Conservation (phyloP, 2,329 filamentous ascomycete genomes). For the Myriosclerotinia scirpicola region DNA sequence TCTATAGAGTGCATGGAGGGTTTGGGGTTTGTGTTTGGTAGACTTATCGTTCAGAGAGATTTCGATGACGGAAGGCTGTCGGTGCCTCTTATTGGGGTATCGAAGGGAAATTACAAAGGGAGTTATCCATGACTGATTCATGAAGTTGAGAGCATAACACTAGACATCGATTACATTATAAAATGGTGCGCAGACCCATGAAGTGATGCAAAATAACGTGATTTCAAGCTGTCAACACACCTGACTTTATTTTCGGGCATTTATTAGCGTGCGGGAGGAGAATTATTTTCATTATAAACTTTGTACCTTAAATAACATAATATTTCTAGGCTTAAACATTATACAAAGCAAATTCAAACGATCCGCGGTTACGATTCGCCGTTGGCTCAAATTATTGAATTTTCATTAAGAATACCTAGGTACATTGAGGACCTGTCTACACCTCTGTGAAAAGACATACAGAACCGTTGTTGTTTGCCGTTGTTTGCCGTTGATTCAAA, state of each 20-base stretch:
- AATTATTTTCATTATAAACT: neutral
- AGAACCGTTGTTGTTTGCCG: neutral
- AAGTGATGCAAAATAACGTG: neutral
- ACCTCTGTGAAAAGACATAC: neutral
- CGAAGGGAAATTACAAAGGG: too few relatives aligned
- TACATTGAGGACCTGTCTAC: too few relatives aligned
- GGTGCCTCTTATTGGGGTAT: neutral
- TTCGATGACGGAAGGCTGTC: neutral
- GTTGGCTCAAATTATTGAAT: neutral
- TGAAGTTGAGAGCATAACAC: neutral
- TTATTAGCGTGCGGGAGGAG: neutral
- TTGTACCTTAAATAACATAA: neutral
- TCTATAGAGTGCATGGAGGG: too few relatives aligned
- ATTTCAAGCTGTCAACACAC: neutral
- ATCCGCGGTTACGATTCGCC: neutral
- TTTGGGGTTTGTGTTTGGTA: too few relatives aligned
- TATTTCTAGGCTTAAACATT: too few relatives aligned
- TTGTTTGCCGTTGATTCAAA: neutral
- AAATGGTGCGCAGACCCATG: neutral
- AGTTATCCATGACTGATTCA: neutral
- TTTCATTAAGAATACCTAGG: neutral
- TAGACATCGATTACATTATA: neutral
- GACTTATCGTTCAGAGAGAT: neutral
- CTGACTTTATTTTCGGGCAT: accelerated
- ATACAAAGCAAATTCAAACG: neutral